phyloP scores from a whole-genome alignment of 1,284 basidiomycete genomes.

The Mycosarcoma mackinlayi region DNA sequence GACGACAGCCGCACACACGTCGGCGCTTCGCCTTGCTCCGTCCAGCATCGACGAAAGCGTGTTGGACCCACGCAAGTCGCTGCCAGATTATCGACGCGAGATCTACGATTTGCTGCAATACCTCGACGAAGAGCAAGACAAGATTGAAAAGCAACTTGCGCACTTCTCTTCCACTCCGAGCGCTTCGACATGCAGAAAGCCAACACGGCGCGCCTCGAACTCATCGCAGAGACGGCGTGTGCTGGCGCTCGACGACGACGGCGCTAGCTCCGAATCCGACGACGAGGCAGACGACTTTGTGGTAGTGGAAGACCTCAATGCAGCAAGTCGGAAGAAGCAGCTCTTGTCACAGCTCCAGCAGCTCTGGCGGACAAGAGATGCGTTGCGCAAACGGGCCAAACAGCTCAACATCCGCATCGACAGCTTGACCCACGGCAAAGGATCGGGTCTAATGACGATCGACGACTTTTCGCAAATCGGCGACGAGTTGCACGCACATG shows the following conservation, averaged over 20 bases:
- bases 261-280: slow-evolving; percentile 20
- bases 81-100: slow-evolving; percentile 47
- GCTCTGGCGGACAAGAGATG: slow-evolving; percentile 37
- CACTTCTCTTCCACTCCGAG: slow-evolving; percentile 9
- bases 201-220: slow-evolving; percentile 7
- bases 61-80: slow-evolving; percentile 38
- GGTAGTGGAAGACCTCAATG: slow-evolving; percentile 41
- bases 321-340: slow-evolving; percentile 27
- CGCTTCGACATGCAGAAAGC: neutral
- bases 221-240: slow-evolving; percentile 2
- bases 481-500: neutral
- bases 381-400: slow-evolving; percentile 25
- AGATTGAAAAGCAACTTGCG: slow-evolving; percentile 40
- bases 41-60: slow-evolving; percentile 21
- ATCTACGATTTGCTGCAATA: slow-evolving; percentile 47
- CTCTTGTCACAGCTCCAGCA: slow-evolving; percentile 42
- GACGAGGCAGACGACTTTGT: slow-evolving; percentile 44
- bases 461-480: slow-evolving; percentile 18
- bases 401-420: slow-evolving; percentile 46
- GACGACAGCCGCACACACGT: slow-evolving; percentile 14
- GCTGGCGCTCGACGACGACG: slow-evolving; percentile 9
- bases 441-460: slow-evolving; percentile 29
- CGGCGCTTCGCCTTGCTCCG: neutral
- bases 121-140: slow-evolving; percentile 48
- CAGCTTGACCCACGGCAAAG: slow-evolving; percentile 31